These are phyloP conservation scores for Botrytis elliptica DNA, from an alignment of 2,329 filamentous ascomycete species.

Conservation along the genomic window DNA sequence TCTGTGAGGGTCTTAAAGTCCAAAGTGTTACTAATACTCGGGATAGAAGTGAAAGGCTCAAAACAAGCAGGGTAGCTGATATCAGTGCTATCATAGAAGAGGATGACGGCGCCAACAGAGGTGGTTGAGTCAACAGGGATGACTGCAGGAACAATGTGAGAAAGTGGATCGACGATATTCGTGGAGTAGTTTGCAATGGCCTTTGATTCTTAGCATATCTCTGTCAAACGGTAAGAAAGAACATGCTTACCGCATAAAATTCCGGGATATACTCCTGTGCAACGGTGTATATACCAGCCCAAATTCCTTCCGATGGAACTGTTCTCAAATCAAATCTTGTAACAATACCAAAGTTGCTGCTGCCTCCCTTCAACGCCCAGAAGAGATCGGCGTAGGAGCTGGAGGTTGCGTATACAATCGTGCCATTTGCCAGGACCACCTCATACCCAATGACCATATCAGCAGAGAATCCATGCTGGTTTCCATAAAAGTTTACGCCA, in stretches of 20 bases:
- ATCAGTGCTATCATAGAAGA: background rate
- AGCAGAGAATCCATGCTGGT: background rate
- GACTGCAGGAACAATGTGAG: background rate
- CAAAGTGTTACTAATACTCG: background rate
- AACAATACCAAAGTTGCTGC: background rate
- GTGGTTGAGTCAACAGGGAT: background rate
- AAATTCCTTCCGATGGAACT: background rate
- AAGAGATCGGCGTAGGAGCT: background rate
- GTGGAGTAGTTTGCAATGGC: background rate
- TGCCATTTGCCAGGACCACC: background rate
- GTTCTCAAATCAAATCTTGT: background rate
- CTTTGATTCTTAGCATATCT: background rate
- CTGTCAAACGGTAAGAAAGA: background rate
- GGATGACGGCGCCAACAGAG: background rate
- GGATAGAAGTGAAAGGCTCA: background rate
- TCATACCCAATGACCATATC: background rate
- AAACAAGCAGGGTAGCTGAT: background rate
- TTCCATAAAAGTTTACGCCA: background rate
- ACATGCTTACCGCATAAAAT: background rate
- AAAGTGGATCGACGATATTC: background rate
- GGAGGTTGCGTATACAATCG: background rate
- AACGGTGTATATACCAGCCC: background rate
- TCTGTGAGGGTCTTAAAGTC: background rate
- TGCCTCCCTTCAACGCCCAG: background rate
- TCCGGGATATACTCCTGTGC: background rate